phyloP scores from a whole-genome alignment of 371 early-diverging fungal genomes.

The Haplosporangium sp. region DNA sequence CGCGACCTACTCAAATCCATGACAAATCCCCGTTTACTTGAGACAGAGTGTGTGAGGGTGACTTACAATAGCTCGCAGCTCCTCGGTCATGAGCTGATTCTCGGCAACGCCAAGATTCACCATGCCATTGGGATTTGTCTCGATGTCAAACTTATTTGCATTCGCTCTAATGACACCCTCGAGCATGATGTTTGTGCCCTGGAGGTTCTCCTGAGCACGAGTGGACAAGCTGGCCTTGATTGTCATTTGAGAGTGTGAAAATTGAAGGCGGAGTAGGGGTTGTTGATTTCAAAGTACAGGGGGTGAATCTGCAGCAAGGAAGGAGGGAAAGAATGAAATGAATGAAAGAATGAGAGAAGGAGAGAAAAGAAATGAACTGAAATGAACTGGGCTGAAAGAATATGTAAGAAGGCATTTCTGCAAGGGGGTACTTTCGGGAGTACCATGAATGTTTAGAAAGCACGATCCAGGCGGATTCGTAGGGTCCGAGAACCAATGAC shows the following conservation, averaged over 20 bases:
- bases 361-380: not conserved
- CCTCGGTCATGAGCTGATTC: conserved; percentile 67
- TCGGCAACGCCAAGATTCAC: conserved; percentile 82
- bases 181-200: conserved; percentile 27
- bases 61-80: conserved; percentile 63
- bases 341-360: not conserved
- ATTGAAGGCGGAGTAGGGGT: not conserved
- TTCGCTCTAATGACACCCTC: conserved; percentile 33
- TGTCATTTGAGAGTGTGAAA: conserved; percentile 6
- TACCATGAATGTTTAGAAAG: too few species aligned
- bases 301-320: not conserved
- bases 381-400: too few species aligned
- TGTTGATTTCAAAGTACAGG: not conserved
- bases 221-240: conserved; percentile 20
- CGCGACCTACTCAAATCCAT: too few species aligned
- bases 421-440: too few species aligned
- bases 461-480: too few species aligned
- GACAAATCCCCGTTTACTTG: not conserved
- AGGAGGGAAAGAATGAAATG: not conserved
- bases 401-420: too few species aligned
- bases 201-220: conserved; percentile 39
- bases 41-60: not conserved
- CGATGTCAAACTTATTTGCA: conserved; percentile 61
- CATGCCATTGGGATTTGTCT: conserved; percentile 67
- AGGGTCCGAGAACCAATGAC: too few species aligned